Percentiles rank a stretch among this genome's conserved stretches.
Evolutionary conservation across 305 asterid species (phyloP).

Genomic region (Andrographis paniculata): DNA sequence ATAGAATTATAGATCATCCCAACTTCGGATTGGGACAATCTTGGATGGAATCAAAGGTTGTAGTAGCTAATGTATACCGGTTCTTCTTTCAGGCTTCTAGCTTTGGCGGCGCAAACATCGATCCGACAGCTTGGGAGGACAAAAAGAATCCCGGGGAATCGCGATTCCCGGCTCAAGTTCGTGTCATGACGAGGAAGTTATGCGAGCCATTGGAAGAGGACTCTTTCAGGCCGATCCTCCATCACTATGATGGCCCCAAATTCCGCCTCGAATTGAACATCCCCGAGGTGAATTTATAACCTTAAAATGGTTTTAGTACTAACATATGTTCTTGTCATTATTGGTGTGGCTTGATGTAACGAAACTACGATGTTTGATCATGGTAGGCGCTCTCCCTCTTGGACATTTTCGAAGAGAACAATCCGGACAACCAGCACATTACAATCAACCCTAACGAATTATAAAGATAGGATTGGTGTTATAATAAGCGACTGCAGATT

Average conservation of each 20-base stretch:
- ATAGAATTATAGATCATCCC: too few species aligned
- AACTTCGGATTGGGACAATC: too few species aligned
- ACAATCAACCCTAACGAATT: too few species aligned
- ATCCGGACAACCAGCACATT: background rate
- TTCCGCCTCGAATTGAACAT: slow-evolving; percentile 93
- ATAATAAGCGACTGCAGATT: too few species aligned
- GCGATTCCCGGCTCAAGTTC: slow-evolving; percentile 98
- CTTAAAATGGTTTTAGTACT: too few species aligned
- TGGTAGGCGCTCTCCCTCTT: slow-evolving; percentile 75
- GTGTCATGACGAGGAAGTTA: slow-evolving; percentile 70
- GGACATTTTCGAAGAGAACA: slow-evolving; percentile 63
- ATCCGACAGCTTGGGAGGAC: slow-evolving; percentile 99
- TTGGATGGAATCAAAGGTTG: too few species aligned
- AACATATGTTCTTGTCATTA: too few species aligned
- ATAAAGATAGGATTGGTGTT: too few species aligned
- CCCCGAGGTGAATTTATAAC: slow-evolving; percentile 58
- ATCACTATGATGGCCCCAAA: slow-evolving; percentile 98
- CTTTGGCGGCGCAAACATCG: slow-evolving; percentile 93
- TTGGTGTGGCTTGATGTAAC: too few species aligned
- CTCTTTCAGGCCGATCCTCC: slow-evolving; percentile 94
- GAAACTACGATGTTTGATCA: slow-evolving; percentile 8
- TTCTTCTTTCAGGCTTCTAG: slow-evolving; percentile 64
- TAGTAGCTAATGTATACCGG: background rate
- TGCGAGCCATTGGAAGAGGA: slow-evolving; percentile 97
- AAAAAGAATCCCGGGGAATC: slow-evolving; percentile 94